phyloP scores from a whole-genome alignment of 1,284 basidiomycete species.

The Naganishia albida region DNA sequence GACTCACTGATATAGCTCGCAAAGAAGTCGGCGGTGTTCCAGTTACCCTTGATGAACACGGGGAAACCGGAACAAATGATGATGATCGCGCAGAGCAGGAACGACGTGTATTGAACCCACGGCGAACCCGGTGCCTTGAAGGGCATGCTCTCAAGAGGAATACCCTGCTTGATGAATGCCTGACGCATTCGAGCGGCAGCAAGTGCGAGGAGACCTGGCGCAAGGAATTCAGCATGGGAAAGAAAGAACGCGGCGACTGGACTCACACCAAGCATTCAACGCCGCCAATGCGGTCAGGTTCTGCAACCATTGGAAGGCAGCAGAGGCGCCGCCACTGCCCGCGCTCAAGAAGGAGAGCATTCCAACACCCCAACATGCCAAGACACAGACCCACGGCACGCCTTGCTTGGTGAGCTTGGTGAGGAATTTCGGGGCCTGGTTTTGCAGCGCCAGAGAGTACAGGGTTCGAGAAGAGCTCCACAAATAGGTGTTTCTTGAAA shows the following conservation, averaged over 20 bases:
- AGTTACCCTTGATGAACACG: slow-evolving; percentile 66
- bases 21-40: slow-evolving; percentile 48
- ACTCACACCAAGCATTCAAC: slow-evolving; percentile 63
- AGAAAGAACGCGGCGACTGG: neutral
- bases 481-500: slow-evolving; percentile 64
- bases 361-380: slow-evolving; percentile 9
- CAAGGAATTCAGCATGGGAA: neutral
- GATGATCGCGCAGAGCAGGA: slow-evolving; percentile 45
- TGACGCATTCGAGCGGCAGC: slow-evolving; percentile 61
- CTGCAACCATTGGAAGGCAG: slow-evolving; percentile 62
- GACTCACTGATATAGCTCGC: slow-evolving; percentile 52
- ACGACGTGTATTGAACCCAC: slow-evolving; percentile 53
- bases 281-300: slow-evolving; percentile 70
- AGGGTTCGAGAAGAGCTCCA: slow-evolving; percentile 79
- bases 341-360: slow-evolving; percentile 33
- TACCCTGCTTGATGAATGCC: slow-evolving; percentile 63
- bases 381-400: slow-evolving; percentile 60
- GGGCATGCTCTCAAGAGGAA: slow-evolving; percentile 59
- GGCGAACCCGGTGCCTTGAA: slow-evolving; percentile 64
- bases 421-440: slow-evolving; percentile 77
- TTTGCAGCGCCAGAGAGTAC: slow-evolving; percentile 72
- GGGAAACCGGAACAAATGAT: slow-evolving; percentile 49
- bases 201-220: slow-evolving; percentile 50
- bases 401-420: slow-evolving; percentile 66
- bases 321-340: slow-evolving; percentile 41